Percentiles rank a stretch among this genome's conserved stretches.
phyloP scores from a whole-genome alignment of 2,329 filamentous ascomycete genomes.

The Fusarium nygamai region DNA sequence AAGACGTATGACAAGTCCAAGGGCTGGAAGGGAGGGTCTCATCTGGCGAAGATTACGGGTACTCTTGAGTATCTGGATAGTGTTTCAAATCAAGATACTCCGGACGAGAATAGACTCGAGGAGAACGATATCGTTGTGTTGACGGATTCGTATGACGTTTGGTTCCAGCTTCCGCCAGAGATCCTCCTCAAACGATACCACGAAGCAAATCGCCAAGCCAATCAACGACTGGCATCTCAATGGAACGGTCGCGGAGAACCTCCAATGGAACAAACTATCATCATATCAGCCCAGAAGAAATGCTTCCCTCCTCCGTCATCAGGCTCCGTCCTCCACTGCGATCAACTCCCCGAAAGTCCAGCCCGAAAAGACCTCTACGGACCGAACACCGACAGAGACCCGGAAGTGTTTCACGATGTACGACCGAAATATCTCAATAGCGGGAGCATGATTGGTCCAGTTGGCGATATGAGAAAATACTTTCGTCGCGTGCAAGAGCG shows the following conservation, averaged over 20 bases:
- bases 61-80: constrained; percentile 40
- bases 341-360: constrained; percentile 27
- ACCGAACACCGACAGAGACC: constrained; percentile 18
- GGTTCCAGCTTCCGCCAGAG: constrained; percentile 45
- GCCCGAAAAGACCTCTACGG: constrained; percentile 33
- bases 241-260: not conserved
- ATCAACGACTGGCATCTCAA: constrained; percentile 8
- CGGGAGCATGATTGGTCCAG: constrained; percentile 43
- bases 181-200: constrained; percentile 43
- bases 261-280: constrained; percentile 34
- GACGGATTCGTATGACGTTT: constrained; percentile 43
- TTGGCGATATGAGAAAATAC: constrained; percentile 35
- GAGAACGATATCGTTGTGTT: constrained; percentile 42
- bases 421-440: constrained; percentile 44
- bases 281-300: constrained; percentile 34
- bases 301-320: constrained; percentile 22
- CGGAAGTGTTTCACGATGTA: not conserved
- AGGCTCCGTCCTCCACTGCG: constrained; percentile 31
- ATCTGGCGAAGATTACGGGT: constrained; percentile 44
- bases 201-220: constrained; percentile 26
- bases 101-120: not conserved
- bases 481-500: constrained; percentile 34
- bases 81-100: not conserved
- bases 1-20: constrained; percentile 17
- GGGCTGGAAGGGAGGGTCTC: constrained; percentile 28